Base-by-base conservation (phyloP, 768 basidiomycete genomes). In the Coprinopsis sp. region DNA sequence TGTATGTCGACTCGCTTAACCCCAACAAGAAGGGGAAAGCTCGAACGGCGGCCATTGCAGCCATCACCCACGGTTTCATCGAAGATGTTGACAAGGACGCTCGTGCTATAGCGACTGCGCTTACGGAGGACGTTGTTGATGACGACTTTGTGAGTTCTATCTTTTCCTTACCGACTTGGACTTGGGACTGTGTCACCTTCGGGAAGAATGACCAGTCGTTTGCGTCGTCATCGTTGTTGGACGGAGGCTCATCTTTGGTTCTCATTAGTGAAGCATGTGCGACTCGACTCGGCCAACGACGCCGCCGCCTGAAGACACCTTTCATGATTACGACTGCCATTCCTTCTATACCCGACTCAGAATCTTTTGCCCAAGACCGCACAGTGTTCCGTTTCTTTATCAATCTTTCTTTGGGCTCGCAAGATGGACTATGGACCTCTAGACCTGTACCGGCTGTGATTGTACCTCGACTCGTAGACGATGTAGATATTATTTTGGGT, bases 401-500 rank as follows among this genome's bases (percentile, higher is more conserved):
- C 6, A 47, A 49, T 11, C 41, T 63, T 2, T 18, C 37, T 4
- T 18, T 60, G 4, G 46, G 51, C 14, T 61, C 60, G 3, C 12
- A 8, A 2, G 42, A 59, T 36, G 27, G 47, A 12, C 16, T 16
- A 21, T 61, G 57, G 56, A 37, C 49, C 38, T 53, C 56, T 3
- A 34, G 18, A 21, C 7, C 46, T 16, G 38, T 56, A 3, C 29
- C 33, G 3, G 58, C 64, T 0, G n/a, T 69, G 1, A 27, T 69
- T 2, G 50, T 57, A 0, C 57, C 58, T 0, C 29, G 28, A 1
- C 53, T 69, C 1, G 63, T 55, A 27, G 51, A 43, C 2, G 58
- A n/a, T 8, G n/a, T 8, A 8, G n/a, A 59, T 4, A 28, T 73
- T 6, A 44, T 72, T 0, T 54, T 72, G 0, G 67, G 68, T 0